phyloP scores from a whole-genome alignment of 2,329 filamentous ascomycete genomes.

The Balansia obtecta region DNA sequence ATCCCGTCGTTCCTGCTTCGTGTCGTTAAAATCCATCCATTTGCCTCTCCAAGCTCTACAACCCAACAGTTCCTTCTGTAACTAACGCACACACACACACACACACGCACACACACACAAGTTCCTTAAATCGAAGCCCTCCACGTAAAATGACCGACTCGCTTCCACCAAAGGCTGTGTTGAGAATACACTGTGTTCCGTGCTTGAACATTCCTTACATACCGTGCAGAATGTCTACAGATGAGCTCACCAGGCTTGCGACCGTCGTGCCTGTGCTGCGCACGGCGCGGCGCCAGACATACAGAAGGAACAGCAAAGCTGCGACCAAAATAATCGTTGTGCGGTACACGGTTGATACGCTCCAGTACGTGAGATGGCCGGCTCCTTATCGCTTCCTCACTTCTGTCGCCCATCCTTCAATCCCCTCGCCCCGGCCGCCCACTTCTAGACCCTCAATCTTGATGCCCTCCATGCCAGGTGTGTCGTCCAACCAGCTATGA shows the following conservation, averaged over 20 bases:
- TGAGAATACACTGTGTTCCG: background rate
- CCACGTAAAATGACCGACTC: background rate
- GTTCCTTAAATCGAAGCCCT: background rate
- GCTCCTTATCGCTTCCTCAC: slow-evolving; percentile 60
- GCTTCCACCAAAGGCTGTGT: background rate
- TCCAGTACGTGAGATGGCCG: slow-evolving; percentile 7
- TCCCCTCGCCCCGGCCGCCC: slow-evolving; percentile 77
- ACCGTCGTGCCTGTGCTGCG: background rate
- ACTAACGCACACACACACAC: background rate
- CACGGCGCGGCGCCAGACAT: background rate
- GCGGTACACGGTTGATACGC: background rate
- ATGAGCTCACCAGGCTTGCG: background rate
- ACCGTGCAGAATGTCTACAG: background rate
- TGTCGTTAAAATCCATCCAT: background rate
- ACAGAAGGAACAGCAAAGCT: background rate
- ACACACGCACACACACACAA: no score
- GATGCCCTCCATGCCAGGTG: slow-evolving; percentile 75
- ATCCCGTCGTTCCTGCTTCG: background rate
- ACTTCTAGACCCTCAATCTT: slow-evolving; percentile 62
- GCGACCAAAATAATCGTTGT: background rate
- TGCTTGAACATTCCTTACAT: background rate
- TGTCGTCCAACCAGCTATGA: slow-evolving; percentile 71
- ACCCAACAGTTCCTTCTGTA: background rate
- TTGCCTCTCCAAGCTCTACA: background rate
- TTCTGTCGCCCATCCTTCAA: slow-evolving; percentile 87